phyloP scores from a whole-genome alignment of 345 rosid species.

The Eucalyptus marginata region DNA sequence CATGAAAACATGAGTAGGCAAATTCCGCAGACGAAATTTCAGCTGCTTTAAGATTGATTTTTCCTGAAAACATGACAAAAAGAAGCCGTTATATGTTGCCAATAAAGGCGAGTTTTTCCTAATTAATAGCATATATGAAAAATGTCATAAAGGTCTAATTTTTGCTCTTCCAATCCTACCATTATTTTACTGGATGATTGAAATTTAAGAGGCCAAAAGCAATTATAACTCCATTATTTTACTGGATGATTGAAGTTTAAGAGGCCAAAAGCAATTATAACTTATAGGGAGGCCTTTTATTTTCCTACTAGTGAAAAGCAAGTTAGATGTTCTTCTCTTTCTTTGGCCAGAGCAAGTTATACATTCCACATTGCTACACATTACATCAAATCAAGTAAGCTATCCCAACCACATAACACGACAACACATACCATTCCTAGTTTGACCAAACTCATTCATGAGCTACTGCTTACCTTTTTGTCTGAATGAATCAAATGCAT shows the following conservation, averaged over 20 bases:
- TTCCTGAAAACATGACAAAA: constrained; percentile 46
- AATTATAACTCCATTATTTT: background rate
- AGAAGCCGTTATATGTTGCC: background rate
- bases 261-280: background rate
- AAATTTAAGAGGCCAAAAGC: background rate
- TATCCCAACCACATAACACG: background rate
- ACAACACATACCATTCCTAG: constrained; percentile 45
- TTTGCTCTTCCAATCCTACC: background rate
- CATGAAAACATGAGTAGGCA: too few relatives aligned
- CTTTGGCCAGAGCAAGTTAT: background rate
- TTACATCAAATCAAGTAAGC: background rate
- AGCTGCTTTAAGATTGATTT: constrained; percentile 57
- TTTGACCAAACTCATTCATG: too few relatives aligned
- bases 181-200: background rate
- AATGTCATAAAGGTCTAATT: background rate
- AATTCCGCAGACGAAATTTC: too few relatives aligned
- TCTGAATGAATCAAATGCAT: background rate
- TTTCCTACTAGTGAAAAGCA: background rate
- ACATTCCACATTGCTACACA: background rate
- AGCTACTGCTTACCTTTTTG: too few relatives aligned
- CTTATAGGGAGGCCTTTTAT: background rate
- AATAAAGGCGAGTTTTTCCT: background rate
- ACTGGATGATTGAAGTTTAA: background rate
- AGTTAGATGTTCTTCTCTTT: background rate
- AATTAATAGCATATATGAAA: background rate